phyloP scores from a whole-genome alignment of 169 alveolate species.

The Plasmodium berghei region DNA sequence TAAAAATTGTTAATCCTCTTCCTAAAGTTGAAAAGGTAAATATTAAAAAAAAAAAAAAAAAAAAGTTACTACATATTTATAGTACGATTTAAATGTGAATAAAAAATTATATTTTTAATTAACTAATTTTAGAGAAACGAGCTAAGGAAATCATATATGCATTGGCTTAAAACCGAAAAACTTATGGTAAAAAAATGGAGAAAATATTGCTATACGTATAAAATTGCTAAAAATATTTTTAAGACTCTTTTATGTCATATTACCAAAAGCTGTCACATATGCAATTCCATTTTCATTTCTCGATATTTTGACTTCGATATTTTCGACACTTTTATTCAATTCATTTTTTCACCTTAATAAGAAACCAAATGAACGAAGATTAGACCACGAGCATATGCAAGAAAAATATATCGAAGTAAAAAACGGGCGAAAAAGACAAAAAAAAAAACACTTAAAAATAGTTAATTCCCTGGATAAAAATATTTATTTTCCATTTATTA shows the following conservation, averaged over 20 bases:
- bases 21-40: conserved; percentile 50
- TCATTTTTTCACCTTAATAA: neutral
- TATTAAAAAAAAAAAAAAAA: neutral
- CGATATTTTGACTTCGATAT: neutral
- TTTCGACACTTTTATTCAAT: neutral
- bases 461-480: too few relatives aligned
- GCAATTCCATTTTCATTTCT: neutral
- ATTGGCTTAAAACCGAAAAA: conserved; percentile 55
- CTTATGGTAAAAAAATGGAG: conserved; percentile 29
- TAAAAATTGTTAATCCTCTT: conserved; percentile 30
- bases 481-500: too few relatives aligned
- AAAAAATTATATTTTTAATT: neutral
- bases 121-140: conserved; percentile 25
- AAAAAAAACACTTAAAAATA: neutral
- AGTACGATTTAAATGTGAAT: neutral
- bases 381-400: conserved; percentile 63
- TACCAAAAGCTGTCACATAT: too few relatives aligned
- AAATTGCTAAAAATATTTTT: neutral
- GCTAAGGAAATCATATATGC: conserved; percentile 32
- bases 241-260: neutral
- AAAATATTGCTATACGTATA: neutral
- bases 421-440: neutral
- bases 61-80: neutral
- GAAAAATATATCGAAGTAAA: conserved; percentile 60
- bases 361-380: conserved; percentile 65